Percentiles rank a stretch among this genome's conserved stretches.
Evolutionary conservation across 148 eudicot species (phyloP).

Genomic region (Rhododendron williamsianum): DNA sequence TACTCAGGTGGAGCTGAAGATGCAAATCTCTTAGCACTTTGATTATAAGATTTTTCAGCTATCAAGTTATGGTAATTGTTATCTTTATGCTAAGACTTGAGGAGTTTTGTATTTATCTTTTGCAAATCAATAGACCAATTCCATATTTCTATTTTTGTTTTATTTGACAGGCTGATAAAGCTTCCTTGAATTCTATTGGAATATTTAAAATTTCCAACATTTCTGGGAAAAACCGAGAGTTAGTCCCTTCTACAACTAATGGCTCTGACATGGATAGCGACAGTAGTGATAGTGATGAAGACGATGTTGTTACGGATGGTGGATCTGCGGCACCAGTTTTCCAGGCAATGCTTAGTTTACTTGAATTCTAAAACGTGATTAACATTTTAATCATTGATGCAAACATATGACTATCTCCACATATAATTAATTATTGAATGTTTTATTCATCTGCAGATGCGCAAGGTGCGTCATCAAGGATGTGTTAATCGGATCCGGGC

Average conservation of each 20-base stretch:
- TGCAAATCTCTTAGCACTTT: background rate
- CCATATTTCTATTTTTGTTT: background rate
- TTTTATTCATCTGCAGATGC: conserved; percentile 46
- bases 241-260: conserved; percentile 49
- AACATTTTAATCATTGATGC: background rate
- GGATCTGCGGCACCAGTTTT: conserved; percentile 54
- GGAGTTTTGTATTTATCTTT: background rate
- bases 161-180: conserved; percentile 61
- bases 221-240: conserved; percentile 70
- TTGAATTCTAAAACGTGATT: background rate
- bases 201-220: conserved; percentile 75
- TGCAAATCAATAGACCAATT: background rate
- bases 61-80: background rate
- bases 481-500: conserved; percentile 79
- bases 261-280: conserved; percentile 76
- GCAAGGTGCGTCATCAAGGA: conserved; percentile 89
- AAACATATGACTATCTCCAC: background rate
- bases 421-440: background rate
- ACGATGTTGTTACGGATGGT: conserved; percentile 43
- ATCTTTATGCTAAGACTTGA: background rate
- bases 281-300: conserved; percentile 63
- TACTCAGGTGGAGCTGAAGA: background rate
- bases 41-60: background rate
- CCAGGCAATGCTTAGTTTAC: conserved; percentile 41
- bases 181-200: conserved; percentile 66